These are phyloP conservation scores for Mycena belliarum DNA, from an alignment of 768 basidiomycete species.

Conservation along the genomic window DNA sequence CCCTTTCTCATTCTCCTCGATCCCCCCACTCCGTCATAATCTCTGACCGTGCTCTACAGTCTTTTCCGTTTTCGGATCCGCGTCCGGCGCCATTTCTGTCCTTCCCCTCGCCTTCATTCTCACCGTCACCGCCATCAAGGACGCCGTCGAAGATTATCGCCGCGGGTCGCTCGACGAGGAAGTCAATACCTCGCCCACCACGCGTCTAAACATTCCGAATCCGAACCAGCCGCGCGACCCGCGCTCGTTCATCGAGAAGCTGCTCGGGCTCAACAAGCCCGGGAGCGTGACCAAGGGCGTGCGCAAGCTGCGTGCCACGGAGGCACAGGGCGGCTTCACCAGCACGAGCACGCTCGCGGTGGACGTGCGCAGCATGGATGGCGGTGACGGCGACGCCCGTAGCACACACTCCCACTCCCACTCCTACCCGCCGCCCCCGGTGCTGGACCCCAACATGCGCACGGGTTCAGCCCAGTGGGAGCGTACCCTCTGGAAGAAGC, in stretches of 20 bases:
- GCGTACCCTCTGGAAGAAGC: constrained; percentile 96
- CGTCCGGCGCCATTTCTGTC: constrained; percentile 77
- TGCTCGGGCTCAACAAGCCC: constrained; percentile 71
- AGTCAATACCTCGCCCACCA: constrained; percentile 93
- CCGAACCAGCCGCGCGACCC: constrained; percentile 83
- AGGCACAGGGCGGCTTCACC: constrained; percentile 59
- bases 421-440: constrained; percentile 67
- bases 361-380: constrained; percentile 35
- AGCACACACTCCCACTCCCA: constrained; percentile 33
- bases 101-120: constrained; percentile 89
- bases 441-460: constrained; percentile 73
- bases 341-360: constrained; percentile 60
- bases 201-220: constrained; percentile 82
- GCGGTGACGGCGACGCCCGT: not conserved
- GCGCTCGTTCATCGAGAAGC: constrained; percentile 70
- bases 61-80: constrained; percentile 89
- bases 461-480: constrained; percentile 81
- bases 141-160: constrained; percentile 95
- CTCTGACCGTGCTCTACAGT: constrained; percentile 46
- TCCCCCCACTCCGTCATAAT: too few species aligned
- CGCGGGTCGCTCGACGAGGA: constrained; percentile 85
- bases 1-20: not conserved
- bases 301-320: constrained; percentile 77
- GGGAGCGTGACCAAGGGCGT: constrained; percentile 85
- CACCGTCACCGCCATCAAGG: constrained; percentile 88